A percentile compares a stretch with the other conserved stretches of the same genome.
Conservation (phyloP, 2,329 filamentous ascomycete genomes). For the Myotisia sp. region DNA sequence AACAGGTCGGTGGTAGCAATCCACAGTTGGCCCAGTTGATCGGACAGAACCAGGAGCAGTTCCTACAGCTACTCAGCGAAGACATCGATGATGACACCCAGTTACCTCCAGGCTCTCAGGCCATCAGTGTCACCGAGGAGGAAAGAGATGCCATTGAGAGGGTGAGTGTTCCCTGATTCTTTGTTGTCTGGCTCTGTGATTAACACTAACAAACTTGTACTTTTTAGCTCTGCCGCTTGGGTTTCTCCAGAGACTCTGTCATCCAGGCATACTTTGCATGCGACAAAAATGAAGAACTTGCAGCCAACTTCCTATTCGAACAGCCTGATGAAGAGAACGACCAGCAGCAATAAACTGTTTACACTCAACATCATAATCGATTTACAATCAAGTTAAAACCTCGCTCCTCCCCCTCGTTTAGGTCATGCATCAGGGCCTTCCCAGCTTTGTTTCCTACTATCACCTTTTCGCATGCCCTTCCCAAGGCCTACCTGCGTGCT, state of each 20-base stretch:
- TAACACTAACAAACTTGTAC: not conserved
- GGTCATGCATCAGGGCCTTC: no score
- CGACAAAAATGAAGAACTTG: constrained; percentile 97
- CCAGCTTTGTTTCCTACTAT: no score
- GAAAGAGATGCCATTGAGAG: constrained; percentile 95
- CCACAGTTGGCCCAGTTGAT: constrained; percentile 89
- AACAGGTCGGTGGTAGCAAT: constrained; percentile 89
- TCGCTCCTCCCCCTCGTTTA: no score
- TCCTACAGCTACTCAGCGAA: constrained; percentile 78
- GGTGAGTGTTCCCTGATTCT: constrained; percentile 38
- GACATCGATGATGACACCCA: constrained; percentile 63
- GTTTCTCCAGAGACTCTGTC: constrained; percentile 82
- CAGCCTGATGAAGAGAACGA: constrained; percentile 67
- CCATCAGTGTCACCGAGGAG: constrained; percentile 81
- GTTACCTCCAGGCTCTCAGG: constrained; percentile 60
- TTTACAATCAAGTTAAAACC: no score
- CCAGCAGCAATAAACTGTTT: constrained; percentile 6
- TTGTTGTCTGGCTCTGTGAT: not conserved
- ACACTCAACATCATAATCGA: no score
- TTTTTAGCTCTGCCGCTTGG: constrained; percentile 68
- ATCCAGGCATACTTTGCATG: constrained; percentile 99
- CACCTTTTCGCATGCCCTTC: no score
- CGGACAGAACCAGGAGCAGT: constrained; percentile 80
- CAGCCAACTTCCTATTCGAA: constrained; percentile 95
- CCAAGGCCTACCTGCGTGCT: no score